Evolutionary conservation across 2,329 filamentous ascomycete species (phyloP).

Genomic region (Talaromyces sp.): DNA sequence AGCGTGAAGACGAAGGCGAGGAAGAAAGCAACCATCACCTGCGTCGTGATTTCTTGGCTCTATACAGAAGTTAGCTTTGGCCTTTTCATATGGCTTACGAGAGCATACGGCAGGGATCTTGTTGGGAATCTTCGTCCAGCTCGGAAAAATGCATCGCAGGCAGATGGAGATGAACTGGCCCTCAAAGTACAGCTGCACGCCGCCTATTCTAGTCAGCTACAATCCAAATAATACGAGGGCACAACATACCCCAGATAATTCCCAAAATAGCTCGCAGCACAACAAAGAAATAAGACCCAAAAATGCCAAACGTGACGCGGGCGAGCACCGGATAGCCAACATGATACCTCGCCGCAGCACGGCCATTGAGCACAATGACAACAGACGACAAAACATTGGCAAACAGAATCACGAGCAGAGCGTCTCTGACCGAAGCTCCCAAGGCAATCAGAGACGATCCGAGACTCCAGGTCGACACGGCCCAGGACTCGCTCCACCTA

Average conservation of each 20-base stretch:
- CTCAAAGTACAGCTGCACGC: slow-evolving; percentile 18
- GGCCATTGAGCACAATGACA: slow-evolving; percentile 18
- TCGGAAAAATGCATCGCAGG: slow-evolving; percentile 21
- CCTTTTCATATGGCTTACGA: background rate
- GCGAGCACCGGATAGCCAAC: slow-evolving; percentile 17
- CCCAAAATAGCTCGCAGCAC: slow-evolving; percentile 15
- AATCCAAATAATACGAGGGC: background rate
- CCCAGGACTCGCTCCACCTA: slow-evolving; percentile 22
- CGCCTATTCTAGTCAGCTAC: slow-evolving; percentile 7
- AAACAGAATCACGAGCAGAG: slow-evolving; percentile 17
- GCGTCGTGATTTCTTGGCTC: slow-evolving; percentile 20
- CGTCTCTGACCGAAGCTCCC: slow-evolving; percentile 17
- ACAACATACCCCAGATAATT: slow-evolving; percentile 16
- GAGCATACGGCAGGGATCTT: slow-evolving; percentile 16
- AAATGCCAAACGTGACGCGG: slow-evolving; percentile 16
- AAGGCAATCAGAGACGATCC: slow-evolving; percentile 18
- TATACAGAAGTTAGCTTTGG: background rate
- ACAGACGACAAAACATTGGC: slow-evolving; percentile 17
- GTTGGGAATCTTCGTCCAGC: slow-evolving; percentile 20
- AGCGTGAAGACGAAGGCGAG: slow-evolving; percentile 20
- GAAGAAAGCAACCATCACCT: slow-evolving; percentile 21
- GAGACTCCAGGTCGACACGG: slow-evolving; percentile 18
- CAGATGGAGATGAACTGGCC: slow-evolving; percentile 22
- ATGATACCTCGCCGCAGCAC: slow-evolving; percentile 16
- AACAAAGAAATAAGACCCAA: slow-evolving; percentile 17